Evolutionary conservation across 2,329 filamentous ascomycete genomes (phyloP).

Genomic region (Neocucurbitaria cava): DNA sequence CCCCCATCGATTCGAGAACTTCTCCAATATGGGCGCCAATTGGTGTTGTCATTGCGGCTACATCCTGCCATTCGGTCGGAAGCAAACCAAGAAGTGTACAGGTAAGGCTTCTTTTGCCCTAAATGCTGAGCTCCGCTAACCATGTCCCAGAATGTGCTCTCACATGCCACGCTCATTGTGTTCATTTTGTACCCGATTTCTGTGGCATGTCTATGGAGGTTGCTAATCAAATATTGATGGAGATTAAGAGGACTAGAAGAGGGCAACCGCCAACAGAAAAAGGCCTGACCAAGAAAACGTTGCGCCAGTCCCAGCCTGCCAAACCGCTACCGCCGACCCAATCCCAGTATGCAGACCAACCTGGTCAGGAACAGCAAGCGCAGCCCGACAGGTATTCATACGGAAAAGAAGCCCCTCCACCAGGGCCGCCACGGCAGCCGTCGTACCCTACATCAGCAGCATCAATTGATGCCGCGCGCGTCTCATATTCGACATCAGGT

Average conservation of each 20-base stretch:
- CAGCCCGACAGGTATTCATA: slow-evolving; percentile 57
- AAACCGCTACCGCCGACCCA: slow-evolving; percentile 53
- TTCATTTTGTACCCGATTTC: slow-evolving; percentile 96
- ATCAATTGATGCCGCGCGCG: slow-evolving; percentile 57
- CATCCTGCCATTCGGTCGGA: slow-evolving; percentile 90
- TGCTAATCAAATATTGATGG: slow-evolving; percentile 90
- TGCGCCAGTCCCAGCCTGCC: slow-evolving; percentile 45
- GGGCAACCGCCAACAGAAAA: slow-evolving; percentile 63
- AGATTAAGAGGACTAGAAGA: slow-evolving; percentile 81
- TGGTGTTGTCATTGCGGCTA: slow-evolving; percentile 99
- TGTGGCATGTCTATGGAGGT: slow-evolving; percentile 99
- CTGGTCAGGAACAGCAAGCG: slow-evolving; percentile 49
- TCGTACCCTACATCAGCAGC: slow-evolving; percentile 50
- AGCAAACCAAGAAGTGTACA: slow-evolving; percentile 90
- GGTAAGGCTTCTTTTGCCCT: slow-evolving; percentile 60
- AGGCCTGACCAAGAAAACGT: slow-evolving; percentile 51
- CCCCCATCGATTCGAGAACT: slow-evolving; percentile 95
- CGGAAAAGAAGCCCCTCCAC: slow-evolving; percentile 52
- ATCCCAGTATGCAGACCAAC: slow-evolving; percentile 39
- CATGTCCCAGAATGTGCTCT: slow-evolving; percentile 78
- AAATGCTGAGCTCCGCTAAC: slow-evolving; percentile 23
- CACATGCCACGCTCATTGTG: slow-evolving; percentile 89
- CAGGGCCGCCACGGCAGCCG: slow-evolving; percentile 48
- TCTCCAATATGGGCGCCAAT: slow-evolving; percentile 96
- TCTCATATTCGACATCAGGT: slow-evolving; percentile 50